Evolutionary conservation across 2,329 filamentous ascomycete genomes (phyloP), one percentile per base, ranked within the genome.

Genomic region (Fusarium sp.): DNA sequence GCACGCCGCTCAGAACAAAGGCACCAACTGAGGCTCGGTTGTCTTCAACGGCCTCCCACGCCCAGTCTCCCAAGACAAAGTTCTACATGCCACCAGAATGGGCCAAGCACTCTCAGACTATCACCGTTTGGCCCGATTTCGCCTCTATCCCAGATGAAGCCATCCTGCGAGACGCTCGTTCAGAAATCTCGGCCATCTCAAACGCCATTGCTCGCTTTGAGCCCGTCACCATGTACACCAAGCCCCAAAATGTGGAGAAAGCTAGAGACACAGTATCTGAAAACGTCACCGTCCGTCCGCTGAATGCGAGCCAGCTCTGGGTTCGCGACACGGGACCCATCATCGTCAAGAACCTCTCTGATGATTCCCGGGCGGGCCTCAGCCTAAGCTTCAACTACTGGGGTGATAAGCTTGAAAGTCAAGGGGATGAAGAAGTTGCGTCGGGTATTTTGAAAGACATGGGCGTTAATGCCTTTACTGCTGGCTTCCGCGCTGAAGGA

Each of bases 361-460:
- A 65, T 20, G 63, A 61, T 4, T 47, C 37, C 2, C 61, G 67
- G 14, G 52, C 65, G 3, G 80, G 75, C 6, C 63, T 81, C 12
- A 70, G 76, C 22, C 72, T 74, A 14, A 79, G 74, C 50, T 81
- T 81, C 63, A 81, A 81, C 30, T 73, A 76, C 47, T 81, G 80
- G 80, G 80, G 80, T 0, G 58, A 59, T 2, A 80, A 75, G 30
- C 61, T 73, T 11, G 60, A 63, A 9, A 66, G 47, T 4, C 25
- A 67, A 58, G 43, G 70, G 5, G 58, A 76, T 57, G 37, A 64
- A 37, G 10, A 38, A 3, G 40, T 78, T 3, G 75, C 79, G 3
- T 43, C 63, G 5, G 65, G 32, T 10, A 58, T 76, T 3, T 47
- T 74, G 5, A 25, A 20, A 1, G 30, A 58, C 1, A 61, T 56